A percentile compares a stretch with the other conserved stretches of the same genome.
These are phyloP conservation scores for Monilinia polystroma DNA, from an alignment of 2,329 filamentous ascomycete genomes.

Conservation along the genomic window DNA sequence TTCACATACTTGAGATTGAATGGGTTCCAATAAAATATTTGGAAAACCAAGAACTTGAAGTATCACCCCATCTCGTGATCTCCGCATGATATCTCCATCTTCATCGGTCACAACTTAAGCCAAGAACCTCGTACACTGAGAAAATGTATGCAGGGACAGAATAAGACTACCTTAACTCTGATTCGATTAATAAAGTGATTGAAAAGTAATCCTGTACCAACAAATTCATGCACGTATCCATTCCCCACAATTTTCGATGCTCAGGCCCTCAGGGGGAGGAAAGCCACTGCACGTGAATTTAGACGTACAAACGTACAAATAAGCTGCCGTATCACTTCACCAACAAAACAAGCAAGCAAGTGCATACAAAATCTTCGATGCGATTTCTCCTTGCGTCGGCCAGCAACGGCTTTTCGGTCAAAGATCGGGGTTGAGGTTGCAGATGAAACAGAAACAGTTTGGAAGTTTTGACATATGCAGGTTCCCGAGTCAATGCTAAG, in stretches of 20 bases:
- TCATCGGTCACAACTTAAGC: slow-evolving; percentile 9
- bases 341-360: slow-evolving; percentile 11
- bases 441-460: slow-evolving; percentile 21
- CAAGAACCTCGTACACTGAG: not conserved
- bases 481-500: slow-evolving; percentile 19
- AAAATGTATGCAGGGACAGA: not conserved
- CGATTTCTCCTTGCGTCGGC: slow-evolving; percentile 19
- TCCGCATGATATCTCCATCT: slow-evolving; percentile 19
- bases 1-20: not conserved
- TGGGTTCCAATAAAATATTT: not conserved
- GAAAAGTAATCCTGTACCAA: not conserved
- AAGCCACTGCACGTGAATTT: slow-evolving; percentile 18
- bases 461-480: slow-evolving; percentile 24
- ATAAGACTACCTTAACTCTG: not conserved
- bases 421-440: slow-evolving; percentile 20
- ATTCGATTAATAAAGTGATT: slow-evolving; percentile 3
- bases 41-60: not conserved
- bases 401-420: slow-evolving; percentile 21
- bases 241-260: slow-evolving; percentile 7
- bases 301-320: slow-evolving; percentile 4
- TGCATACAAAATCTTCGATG: not conserved
- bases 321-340: slow-evolving; percentile 8
- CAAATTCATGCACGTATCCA: slow-evolving; percentile 8
- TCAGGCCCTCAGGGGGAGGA: slow-evolving; percentile 14
- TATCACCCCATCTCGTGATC: slow-evolving; percentile 21